phyloP scores from a whole-genome alignment of 2,329 filamentous ascomycete genomes.

The Fusarium sp. region DNA sequence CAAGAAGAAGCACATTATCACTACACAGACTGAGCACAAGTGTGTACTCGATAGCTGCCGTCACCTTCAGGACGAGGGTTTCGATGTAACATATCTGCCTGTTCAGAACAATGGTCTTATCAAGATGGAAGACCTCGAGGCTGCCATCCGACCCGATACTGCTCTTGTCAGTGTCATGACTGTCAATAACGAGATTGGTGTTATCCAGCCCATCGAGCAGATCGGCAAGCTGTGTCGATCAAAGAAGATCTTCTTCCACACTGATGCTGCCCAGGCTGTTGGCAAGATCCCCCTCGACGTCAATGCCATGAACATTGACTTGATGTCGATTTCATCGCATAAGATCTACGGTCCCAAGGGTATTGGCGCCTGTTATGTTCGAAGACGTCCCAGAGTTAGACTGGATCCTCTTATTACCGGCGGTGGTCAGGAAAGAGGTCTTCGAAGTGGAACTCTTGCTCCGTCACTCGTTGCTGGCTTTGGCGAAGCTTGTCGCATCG shows the following conservation, averaged over 20 bases:
- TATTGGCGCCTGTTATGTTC: conserved; percentile 94
- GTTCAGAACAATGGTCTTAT: conserved; percentile 89
- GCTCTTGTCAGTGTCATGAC: conserved; percentile 96
- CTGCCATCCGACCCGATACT: conserved; percentile 90
- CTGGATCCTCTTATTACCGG: conserved; percentile 96
- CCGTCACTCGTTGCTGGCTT: conserved; percentile 91
- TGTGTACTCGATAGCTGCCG: conserved; percentile 97
- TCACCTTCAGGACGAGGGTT: conserved; percentile 96
- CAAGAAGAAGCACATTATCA: conserved; percentile 99
- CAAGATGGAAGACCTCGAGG: conserved; percentile 84
- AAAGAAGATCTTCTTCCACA: conserved; percentile 98
- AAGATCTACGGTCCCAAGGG: conserved; percentile 99
- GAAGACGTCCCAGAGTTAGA: conserved; percentile 90
- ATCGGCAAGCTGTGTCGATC: conserved; percentile 92
- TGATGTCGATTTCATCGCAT: conserved; percentile 99
- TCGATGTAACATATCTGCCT: conserved; percentile 95
- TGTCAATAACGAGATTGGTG: conserved; percentile 99
- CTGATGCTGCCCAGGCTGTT: conserved; percentile 95
- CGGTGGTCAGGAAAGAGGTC: conserved; percentile 93
- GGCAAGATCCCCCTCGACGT: conserved; percentile 98
- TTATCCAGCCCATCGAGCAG: conserved; percentile 95
- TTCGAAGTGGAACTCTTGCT: conserved; percentile 93
- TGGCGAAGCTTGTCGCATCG: conserved; percentile 93
- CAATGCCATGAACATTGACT: conserved; percentile 96
- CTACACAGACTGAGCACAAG: conserved; percentile 97